Percentiles rank a stretch among this genome's conserved stretches.
These are phyloP conservation scores for Mucor piriformis DNA, from an alignment of 371 early-diverging fungal species.

Conservation along the genomic window DNA sequence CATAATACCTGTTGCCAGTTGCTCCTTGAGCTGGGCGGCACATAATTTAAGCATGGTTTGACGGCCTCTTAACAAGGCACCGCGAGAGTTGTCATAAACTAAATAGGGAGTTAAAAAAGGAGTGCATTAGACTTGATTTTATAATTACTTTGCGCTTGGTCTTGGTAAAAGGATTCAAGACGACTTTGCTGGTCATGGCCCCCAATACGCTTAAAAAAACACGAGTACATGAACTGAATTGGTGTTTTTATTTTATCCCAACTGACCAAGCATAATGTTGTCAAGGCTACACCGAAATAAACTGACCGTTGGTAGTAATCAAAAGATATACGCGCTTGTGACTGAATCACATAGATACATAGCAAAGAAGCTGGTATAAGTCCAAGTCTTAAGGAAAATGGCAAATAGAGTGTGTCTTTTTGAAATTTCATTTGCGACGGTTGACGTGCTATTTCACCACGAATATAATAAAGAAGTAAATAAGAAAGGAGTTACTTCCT, in stretches of 20 bases:
- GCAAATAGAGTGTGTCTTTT: slow-evolving; percentile 17
- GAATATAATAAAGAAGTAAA: too few relatives aligned
- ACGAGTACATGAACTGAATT: slow-evolving; percentile 66
- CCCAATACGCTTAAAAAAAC: slow-evolving; percentile 80
- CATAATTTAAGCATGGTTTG: slow-evolving; percentile 78
- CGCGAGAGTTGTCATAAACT: slow-evolving; percentile 68
- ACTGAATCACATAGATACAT: slow-evolving; percentile 12
- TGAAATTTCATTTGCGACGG: slow-evolving; percentile 9
- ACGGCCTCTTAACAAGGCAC: slow-evolving; percentile 75
- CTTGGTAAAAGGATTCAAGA: slow-evolving; percentile 76
- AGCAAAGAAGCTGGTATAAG: slow-evolving; percentile 15
- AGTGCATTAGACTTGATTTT: not conserved
- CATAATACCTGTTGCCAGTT: slow-evolving; percentile 34
- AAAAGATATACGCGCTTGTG: slow-evolving; percentile 1
- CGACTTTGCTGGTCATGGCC: slow-evolving; percentile 63
- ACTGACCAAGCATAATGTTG: slow-evolving; percentile 11
- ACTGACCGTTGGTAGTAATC: slow-evolving; percentile 18
- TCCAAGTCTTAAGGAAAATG: slow-evolving; percentile 9
- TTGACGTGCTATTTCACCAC: not conserved
- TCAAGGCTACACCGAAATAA: slow-evolving; percentile 5
- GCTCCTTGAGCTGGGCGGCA: slow-evolving; percentile 75
- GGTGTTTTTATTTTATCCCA: slow-evolving; percentile 51
- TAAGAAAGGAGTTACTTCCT: slow-evolving; percentile 1
- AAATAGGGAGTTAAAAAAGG: slow-evolving; percentile 1
- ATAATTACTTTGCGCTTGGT: slow-evolving; percentile 67